phyloP scores from a whole-genome alignment of 768 basidiomycete genomes.

The Exsudoporus frostii region DNA sequence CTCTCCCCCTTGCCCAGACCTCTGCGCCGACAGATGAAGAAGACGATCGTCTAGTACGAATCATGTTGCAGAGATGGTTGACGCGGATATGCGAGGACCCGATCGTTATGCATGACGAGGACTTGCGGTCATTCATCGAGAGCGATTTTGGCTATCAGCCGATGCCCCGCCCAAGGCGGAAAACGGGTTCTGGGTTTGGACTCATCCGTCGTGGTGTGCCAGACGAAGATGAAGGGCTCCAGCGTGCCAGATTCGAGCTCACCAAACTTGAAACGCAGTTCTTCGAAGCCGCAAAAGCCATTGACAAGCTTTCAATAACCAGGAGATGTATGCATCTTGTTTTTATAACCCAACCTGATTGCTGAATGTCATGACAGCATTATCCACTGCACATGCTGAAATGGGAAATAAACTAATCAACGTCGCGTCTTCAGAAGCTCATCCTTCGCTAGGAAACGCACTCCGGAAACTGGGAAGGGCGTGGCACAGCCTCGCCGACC shows the following conservation, averaged over 20 bases:
- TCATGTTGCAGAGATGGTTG: constrained; percentile 94
- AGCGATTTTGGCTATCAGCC: constrained; percentile 97
- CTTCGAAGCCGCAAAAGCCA: constrained; percentile 86
- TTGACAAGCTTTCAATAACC: constrained; percentile 79
- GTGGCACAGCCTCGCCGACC: constrained; percentile 84
- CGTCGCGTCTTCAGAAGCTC: constrained; percentile 85
- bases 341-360: background rate
- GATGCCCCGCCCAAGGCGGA: constrained; percentile 70
- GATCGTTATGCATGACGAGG: constrained; percentile 85
- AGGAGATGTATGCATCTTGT: constrained; percentile 60
- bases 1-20: constrained; percentile 92
- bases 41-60: constrained; percentile 92
- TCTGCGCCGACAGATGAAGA: constrained; percentile 98
- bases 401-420: constrained; percentile 92
- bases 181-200: constrained; percentile 69
- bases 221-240: constrained; percentile 93
- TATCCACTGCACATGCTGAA: constrained; percentile 77
- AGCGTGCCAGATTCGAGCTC: constrained; percentile 85
- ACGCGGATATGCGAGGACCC: constrained; percentile 90
- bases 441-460: constrained; percentile 79
- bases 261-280: constrained; percentile 91
- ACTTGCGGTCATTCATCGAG: constrained; percentile 92
- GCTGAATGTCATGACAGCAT: constrained; percentile 42
- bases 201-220: constrained; percentile 78
- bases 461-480: constrained; percentile 82